A percentile compares a stretch with the other conserved stretches of the same genome.
Evolutionary conservation across 768 basidiomycete species (phyloP).

Genomic region (Psilocybe tampanensis): DNA sequence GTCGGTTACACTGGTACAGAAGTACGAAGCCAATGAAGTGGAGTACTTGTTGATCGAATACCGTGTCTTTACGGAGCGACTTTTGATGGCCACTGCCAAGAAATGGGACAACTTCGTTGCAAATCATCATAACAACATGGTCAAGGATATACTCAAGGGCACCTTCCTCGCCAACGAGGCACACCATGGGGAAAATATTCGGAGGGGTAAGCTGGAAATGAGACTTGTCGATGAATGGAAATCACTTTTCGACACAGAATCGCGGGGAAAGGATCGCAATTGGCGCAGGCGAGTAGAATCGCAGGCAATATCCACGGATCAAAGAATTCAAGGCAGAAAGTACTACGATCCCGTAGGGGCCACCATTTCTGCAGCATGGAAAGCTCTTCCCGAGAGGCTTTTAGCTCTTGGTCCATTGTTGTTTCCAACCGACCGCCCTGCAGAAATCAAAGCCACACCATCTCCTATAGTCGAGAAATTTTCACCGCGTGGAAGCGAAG

Average conservation of each 20-base stretch:
- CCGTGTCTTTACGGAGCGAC: not conserved
- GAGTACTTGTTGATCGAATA: constrained; percentile 9
- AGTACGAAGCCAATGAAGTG: constrained; percentile 7
- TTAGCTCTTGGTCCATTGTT: not conserved
- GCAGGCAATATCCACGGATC: not conserved
- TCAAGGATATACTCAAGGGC: not conserved
- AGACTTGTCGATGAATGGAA: constrained; percentile 2
- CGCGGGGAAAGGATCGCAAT: not conserved
- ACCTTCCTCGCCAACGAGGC: not conserved
- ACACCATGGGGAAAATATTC: not conserved
- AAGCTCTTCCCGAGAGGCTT: not conserved
- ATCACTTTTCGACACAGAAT: not conserved
- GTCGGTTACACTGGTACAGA: constrained; percentile 2
- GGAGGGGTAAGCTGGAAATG: not conserved
- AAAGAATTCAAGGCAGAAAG: constrained; percentile 1
- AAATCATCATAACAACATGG: not conserved
- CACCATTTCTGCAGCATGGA: constrained; percentile 1
- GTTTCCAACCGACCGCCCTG: not conserved
- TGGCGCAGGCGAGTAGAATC: not conserved
- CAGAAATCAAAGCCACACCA: not conserved
- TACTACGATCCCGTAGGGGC: not conserved
- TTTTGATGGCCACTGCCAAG: not conserved
- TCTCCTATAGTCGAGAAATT: not conserved
- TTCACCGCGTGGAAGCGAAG: not conserved
- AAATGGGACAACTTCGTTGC: constrained; percentile 3